Conservation (phyloP, 202 grass and related monocot genomes). For the Schoenoplectus triqueter region DNA sequence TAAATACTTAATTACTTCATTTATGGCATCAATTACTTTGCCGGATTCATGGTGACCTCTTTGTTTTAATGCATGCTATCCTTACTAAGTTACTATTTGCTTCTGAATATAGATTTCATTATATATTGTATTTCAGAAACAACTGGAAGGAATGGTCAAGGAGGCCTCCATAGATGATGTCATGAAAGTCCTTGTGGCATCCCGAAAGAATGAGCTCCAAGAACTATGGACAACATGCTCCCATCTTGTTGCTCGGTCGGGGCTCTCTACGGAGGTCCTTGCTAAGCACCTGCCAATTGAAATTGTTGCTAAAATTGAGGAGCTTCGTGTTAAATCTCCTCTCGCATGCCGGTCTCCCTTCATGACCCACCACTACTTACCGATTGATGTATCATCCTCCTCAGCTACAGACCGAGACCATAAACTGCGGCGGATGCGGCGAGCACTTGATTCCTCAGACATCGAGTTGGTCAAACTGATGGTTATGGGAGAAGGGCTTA, state of each 20-base stretch:
- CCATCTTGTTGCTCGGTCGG: slow-evolving; percentile 84
- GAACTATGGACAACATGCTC: slow-evolving; percentile 89
- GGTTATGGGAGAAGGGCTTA: slow-evolving; percentile 98
- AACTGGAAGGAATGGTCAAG: slow-evolving; percentile 92
- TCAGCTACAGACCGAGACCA: slow-evolving; percentile 73
- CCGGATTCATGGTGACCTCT: neutral
- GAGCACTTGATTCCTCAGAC: slow-evolving; percentile 89
- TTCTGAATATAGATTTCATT: neutral
- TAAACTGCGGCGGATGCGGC: slow-evolving; percentile 88
- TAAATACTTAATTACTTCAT: neutral
- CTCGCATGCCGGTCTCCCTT: slow-evolving; percentile 56
- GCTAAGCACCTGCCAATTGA: slow-evolving; percentile 97
- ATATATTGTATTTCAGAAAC: slow-evolving; percentile 57
- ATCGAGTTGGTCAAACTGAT: slow-evolving; percentile 99
- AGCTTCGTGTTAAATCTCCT: slow-evolving; percentile 75
- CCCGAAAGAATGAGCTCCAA: slow-evolving; percentile 87
- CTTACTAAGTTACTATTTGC: neutral
- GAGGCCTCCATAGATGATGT: slow-evolving; percentile 95
- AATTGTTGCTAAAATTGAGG: slow-evolving; percentile 90
- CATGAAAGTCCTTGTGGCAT: slow-evolving; percentile 93
- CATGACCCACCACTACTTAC: slow-evolving; percentile 78
- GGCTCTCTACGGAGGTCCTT: slow-evolving; percentile 84
- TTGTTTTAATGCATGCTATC: neutral
- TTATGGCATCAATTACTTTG: neutral
- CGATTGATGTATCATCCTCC: slow-evolving; percentile 53